phyloP scores from a whole-genome alignment of 2,329 filamentous ascomycete species.

The Fusarium pininemorale region DNA sequence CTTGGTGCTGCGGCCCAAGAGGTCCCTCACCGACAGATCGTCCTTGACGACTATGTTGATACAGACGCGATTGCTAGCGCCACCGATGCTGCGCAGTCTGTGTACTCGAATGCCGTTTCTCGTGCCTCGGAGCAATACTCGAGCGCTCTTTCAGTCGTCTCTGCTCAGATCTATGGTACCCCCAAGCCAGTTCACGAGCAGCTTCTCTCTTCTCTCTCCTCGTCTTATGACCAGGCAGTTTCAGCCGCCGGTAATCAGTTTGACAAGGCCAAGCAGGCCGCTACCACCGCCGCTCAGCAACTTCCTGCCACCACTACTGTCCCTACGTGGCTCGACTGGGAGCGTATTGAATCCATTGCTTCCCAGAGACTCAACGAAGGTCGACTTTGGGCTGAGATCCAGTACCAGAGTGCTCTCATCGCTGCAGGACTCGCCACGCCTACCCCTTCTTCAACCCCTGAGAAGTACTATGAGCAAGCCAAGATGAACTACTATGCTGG shows the following conservation, averaged over 20 bases:
- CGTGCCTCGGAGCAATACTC: slow-evolving; percentile 74
- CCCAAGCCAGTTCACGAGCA: slow-evolving; percentile 75
- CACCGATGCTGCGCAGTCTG: slow-evolving; percentile 59
- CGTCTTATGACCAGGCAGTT: slow-evolving; percentile 73
- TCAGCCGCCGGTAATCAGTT: slow-evolving; percentile 69
- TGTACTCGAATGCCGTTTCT: slow-evolving; percentile 72
- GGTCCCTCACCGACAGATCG: slow-evolving; percentile 57
- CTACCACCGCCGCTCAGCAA: slow-evolving; percentile 60
- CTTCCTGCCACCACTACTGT: slow-evolving; percentile 55
- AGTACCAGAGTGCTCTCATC: slow-evolving; percentile 74
- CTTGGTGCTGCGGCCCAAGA: slow-evolving; percentile 62
- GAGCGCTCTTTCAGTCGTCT: slow-evolving; percentile 73
- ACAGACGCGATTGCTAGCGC: slow-evolving; percentile 49
- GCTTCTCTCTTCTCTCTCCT: slow-evolving; percentile 73
- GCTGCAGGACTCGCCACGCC: slow-evolving; percentile 69
- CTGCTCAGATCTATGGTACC: slow-evolving; percentile 72
- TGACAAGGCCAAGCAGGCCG: slow-evolving; percentile 63
- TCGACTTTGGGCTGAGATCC: slow-evolving; percentile 74
- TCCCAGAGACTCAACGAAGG: slow-evolving; percentile 75
- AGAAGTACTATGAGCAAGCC: slow-evolving; percentile 69
- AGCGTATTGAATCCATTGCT: slow-evolving; percentile 69
- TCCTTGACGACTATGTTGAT: slow-evolving; percentile 60
- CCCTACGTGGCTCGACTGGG: slow-evolving; percentile 57
- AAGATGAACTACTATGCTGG: slow-evolving; percentile 79
- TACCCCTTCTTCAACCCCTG: slow-evolving; percentile 58